These are phyloP conservation scores for Stephania yunnanensis DNA, from an alignment of 164 flowering plant species.

Conservation along the genomic window DNA sequence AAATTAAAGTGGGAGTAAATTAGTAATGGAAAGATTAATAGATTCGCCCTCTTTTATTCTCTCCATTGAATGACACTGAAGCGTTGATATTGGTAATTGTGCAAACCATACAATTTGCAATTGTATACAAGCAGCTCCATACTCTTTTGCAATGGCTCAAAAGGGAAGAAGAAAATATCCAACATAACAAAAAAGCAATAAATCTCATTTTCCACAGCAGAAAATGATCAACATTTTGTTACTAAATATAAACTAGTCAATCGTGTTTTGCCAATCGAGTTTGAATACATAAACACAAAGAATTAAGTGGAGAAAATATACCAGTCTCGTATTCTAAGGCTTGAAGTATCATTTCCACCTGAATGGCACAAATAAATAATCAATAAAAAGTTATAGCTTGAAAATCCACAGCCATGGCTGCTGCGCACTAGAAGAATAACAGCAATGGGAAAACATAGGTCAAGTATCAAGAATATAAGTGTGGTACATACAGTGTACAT, in stretches of 20 bases:
- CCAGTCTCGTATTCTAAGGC: constrained; percentile 92
- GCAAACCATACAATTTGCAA: too few relatives aligned
- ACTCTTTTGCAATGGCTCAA: too few relatives aligned
- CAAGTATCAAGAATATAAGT: too few relatives aligned
- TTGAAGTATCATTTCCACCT: constrained; percentile 98
- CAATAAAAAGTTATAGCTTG: constrained; percentile 5
- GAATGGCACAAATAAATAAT: constrained; percentile 18
- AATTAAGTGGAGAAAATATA: constrained; percentile 15
- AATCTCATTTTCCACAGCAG: background rate
- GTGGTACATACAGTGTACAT: too few relatives aligned
- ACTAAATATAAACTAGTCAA: background rate
- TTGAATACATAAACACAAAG: background rate
- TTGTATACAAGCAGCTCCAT: too few relatives aligned
- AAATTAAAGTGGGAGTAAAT: too few relatives aligned
- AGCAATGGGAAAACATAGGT: background rate
- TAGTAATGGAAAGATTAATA: too few relatives aligned
- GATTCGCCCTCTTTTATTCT: too few relatives aligned
- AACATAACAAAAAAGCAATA: background rate
- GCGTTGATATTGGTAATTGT: too few relatives aligned
- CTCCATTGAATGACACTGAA: too few relatives aligned
- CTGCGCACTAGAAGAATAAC: background rate
- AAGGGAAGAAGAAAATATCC: background rate
- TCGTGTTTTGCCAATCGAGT: background rate
- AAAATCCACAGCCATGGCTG: background rate
- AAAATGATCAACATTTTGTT: background rate